phyloP scores from a whole-genome alignment of 2,329 filamentous ascomycete species.

The Hirsutella minnesotensis region DNA sequence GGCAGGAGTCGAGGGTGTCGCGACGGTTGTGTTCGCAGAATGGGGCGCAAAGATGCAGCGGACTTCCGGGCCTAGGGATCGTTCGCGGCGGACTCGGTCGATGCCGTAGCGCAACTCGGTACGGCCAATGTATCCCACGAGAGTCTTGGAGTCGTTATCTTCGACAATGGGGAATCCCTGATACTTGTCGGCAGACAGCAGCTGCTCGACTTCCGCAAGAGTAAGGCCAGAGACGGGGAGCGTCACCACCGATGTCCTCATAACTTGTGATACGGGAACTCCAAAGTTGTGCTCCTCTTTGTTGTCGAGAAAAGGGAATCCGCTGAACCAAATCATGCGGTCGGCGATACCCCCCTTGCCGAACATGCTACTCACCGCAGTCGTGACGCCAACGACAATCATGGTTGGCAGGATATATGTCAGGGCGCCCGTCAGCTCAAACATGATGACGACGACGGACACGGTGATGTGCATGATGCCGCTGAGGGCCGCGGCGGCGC shows the following conservation, averaged over 20 bases:
- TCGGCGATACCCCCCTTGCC: constrained; percentile 96
- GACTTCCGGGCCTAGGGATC: constrained; percentile 48
- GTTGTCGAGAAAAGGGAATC: constrained; percentile 91
- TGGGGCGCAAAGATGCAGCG: constrained; percentile 62
- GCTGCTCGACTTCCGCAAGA: constrained; percentile 62
- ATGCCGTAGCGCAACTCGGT: constrained; percentile 89
- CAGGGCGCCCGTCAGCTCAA: constrained; percentile 91
- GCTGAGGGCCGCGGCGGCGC: constrained; percentile 79
- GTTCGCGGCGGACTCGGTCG: constrained; percentile 61
- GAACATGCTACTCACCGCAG: constrained; percentile 80
- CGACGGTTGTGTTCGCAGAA: constrained; percentile 11
- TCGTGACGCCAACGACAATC: constrained; percentile 96
- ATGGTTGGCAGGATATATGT: constrained; percentile 97
- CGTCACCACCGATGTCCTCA: constrained; percentile 66
- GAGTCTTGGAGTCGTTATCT: constrained; percentile 52
- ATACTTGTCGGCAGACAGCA: constrained; percentile 68
- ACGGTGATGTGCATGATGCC: constrained; percentile 98
- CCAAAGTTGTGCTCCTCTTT: constrained; percentile 97
- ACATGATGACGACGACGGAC: constrained; percentile 98
- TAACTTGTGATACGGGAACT: constrained; percentile 81
- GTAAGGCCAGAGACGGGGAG: constrained; percentile 65
- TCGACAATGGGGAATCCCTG: constrained; percentile 92
- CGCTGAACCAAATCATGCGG: constrained; percentile 97
- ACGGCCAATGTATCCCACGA: constrained; percentile 85
- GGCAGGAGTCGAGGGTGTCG: constrained; percentile 28